Conservation (phyloP, 371 early-diverging fungal species). For the Ecytonucleospora hepatopenaei region DNA sequence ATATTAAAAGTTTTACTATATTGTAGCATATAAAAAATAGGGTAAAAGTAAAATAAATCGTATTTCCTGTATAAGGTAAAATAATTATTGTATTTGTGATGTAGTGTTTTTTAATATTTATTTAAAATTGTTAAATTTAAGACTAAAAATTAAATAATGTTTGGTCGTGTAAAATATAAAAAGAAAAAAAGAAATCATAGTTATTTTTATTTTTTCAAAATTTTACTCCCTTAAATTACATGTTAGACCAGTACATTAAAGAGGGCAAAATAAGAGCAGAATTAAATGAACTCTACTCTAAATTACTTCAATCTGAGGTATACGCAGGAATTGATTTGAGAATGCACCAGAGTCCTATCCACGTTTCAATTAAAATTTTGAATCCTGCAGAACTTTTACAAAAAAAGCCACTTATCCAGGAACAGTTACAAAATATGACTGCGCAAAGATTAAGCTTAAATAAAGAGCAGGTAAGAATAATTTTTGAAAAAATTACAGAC, state of each 20-base stretch:
- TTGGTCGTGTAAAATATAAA: too few species aligned
- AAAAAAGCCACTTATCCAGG: constrained; percentile 91
- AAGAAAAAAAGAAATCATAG: too few species aligned
- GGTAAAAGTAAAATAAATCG: too few species aligned
- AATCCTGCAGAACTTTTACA: constrained; percentile 92
- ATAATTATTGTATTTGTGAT: too few species aligned
- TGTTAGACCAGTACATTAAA: constrained; percentile 37
- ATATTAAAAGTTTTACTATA: too few species aligned
- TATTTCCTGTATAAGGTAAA: too few species aligned
- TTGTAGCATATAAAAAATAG: too few species aligned
- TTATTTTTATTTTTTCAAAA: constrained; percentile 8
- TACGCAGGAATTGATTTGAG: constrained; percentile 93
- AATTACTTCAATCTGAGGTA: constrained; percentile 63
- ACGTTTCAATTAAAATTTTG: constrained; percentile 94
- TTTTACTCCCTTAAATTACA: constrained; percentile 11
- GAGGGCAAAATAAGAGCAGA: constrained; percentile 55
- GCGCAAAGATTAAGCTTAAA: constrained; percentile 96
- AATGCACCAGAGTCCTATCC: constrained; percentile 86
- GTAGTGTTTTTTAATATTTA: too few species aligned
- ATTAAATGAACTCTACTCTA: constrained; percentile 59
- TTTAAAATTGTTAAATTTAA: too few species aligned
- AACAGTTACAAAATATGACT: constrained; percentile 87
- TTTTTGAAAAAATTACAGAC: constrained; percentile 89
- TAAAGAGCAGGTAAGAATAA: constrained; percentile 85
- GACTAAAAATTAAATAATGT: too few species aligned